Evolutionary conservation across 306 rosid genomes (phyloP).

Genomic region (Vicia villosa): DNA sequence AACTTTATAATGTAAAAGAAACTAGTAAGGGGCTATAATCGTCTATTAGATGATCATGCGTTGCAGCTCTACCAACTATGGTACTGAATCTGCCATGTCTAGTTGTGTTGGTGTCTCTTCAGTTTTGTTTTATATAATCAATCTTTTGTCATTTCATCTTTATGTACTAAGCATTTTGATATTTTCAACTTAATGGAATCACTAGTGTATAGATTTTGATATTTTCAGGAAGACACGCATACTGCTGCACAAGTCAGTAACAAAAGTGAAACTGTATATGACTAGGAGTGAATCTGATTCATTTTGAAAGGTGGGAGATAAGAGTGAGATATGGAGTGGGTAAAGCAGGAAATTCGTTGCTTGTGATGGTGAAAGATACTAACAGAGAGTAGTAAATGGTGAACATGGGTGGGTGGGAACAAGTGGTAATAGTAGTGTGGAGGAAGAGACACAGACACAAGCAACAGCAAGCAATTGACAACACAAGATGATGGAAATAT

Average conservation of each 20-base stretch:
- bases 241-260: conserved; percentile 14
- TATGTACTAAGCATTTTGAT: neutral
- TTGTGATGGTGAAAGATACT: conserved; percentile 23
- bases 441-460: neutral
- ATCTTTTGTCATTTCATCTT: neutral
- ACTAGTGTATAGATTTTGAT: too few species aligned
- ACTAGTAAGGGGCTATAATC: neutral
- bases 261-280: neutral
- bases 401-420: conserved; percentile 32
- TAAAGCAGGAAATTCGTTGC: neutral
- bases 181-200: too few species aligned
- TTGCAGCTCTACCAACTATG: conserved; percentile 27
- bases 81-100: conserved; percentile 31
- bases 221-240: too few species aligned
- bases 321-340: neutral
- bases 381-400: neutral
- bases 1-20: too few species aligned
- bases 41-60: conserved; percentile 5
- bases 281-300: conserved; percentile 16
- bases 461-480: conserved; percentile 33
- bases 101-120: conserved; percentile 14
- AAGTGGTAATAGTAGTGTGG: conserved; percentile 20
- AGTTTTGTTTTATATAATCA: neutral
- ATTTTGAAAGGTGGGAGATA: conserved; percentile 18
- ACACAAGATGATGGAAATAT: conserved; percentile 12